phyloP scores from a whole-genome alignment of 1,284 basidiomycete species.

The Tilletiopsis washingtonensis region DNA sequence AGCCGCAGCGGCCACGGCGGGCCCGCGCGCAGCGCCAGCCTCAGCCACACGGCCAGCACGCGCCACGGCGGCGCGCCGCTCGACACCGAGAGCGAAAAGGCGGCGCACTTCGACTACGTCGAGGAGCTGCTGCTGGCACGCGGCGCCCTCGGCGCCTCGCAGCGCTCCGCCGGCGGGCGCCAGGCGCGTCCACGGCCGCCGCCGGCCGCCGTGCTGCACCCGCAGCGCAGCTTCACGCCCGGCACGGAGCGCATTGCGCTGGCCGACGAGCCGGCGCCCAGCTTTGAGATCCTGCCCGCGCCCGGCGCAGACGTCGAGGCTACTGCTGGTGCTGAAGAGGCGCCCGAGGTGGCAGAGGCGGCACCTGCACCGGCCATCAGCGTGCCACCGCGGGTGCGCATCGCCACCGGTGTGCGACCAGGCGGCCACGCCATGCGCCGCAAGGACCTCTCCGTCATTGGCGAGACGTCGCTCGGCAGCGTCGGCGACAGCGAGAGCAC shows the following conservation, averaged over 20 bases:
- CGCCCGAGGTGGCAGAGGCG: too few relatives aligned
- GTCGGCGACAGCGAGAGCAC: neutral
- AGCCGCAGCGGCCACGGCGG: neutral
- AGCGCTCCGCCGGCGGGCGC: neutral
- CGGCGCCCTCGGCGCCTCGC: neutral
- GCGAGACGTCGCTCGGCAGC: too few relatives aligned
- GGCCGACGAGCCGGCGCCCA: neutral
- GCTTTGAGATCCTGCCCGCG: too few relatives aligned
- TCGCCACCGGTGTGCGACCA: too few relatives aligned
- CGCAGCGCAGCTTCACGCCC: neutral
- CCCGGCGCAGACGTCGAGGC: too few relatives aligned
- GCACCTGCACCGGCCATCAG: too few relatives aligned
- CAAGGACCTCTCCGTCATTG: constrained; percentile 4
- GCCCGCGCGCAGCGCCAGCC: too few relatives aligned
- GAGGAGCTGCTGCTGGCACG: neutral
- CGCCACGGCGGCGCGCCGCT: neutral
- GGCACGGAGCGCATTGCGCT: neutral
- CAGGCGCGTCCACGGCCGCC: neutral
- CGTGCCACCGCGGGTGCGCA: too few relatives aligned
- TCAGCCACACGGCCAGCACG: neutral
- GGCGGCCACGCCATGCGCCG: too few relatives aligned
- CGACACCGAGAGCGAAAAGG: too few relatives aligned
- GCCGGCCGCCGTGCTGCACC: neutral
- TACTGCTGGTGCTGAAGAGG: too few relatives aligned
- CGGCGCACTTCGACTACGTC: neutral